These are phyloP conservation scores for Silybum marianum DNA, from an alignment of 129 eudicot species.

Conservation along the genomic window DNA sequence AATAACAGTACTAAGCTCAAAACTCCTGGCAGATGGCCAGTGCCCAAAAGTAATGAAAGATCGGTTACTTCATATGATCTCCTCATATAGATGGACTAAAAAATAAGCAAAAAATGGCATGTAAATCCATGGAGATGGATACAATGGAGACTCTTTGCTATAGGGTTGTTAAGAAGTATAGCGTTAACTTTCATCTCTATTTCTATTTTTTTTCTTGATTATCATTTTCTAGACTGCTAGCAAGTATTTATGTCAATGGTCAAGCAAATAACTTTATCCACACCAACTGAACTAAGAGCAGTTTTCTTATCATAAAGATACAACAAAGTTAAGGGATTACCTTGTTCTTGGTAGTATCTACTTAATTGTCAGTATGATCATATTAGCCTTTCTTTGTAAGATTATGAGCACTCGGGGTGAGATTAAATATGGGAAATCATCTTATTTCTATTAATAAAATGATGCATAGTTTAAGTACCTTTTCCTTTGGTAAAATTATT, in stretches of 20 bases:
- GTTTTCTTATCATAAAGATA: background rate
- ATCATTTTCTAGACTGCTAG: background rate
- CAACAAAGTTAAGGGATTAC: background rate
- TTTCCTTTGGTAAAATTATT: conserved; percentile 53
- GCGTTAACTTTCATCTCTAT: background rate
- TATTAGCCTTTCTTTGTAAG: background rate
- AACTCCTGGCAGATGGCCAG: too few relatives aligned
- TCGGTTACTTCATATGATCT: too few relatives aligned
- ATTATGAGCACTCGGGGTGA: background rate
- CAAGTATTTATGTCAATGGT: background rate
- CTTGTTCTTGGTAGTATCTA: conserved; percentile 1
- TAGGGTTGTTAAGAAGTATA: background rate
- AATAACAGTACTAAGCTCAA: background rate
- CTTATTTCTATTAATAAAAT: conserved; percentile 2
- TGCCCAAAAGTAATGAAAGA: too few relatives aligned
- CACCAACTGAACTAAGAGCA: background rate
- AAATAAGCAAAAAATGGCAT: background rate
- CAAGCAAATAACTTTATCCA: background rate
- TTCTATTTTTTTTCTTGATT: background rate
- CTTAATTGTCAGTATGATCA: background rate
- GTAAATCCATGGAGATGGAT: background rate
- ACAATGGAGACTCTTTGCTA: background rate
- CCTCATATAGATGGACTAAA: background rate
- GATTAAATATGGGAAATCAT: background rate
- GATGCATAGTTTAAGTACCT: conserved; percentile 40